A percentile compares a stretch with the other conserved stretches of the same genome.
Conservation (phyloP, 2,329 filamentous ascomycete genomes). For the Ascocoryne sarcoides region DNA sequence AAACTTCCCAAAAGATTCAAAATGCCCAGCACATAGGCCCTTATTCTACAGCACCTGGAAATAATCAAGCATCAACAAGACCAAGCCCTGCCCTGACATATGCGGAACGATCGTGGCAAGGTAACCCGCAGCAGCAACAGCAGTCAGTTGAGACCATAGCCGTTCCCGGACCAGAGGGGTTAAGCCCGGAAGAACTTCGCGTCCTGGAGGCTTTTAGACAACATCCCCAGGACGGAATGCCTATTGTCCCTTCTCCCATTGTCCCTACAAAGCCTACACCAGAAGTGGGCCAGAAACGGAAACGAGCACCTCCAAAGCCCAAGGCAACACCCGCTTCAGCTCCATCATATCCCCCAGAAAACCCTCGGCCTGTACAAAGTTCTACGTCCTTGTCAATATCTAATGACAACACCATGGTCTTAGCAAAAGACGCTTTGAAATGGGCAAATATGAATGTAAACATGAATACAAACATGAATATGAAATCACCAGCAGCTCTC, state of each 20-base stretch:
- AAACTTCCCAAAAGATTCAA: conserved; percentile 9
- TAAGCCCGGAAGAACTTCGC: conserved; percentile 28
- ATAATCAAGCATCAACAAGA: conserved; percentile 15
- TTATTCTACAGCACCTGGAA: conserved; percentile 28
- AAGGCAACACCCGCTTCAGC: conserved; percentile 13
- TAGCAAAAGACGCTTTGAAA: conserved; percentile 21
- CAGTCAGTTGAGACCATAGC: background rate
- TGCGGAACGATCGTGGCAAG: conserved; percentile 19
- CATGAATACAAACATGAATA: too few relatives aligned
- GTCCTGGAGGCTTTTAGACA: conserved; percentile 27
- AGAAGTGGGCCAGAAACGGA: conserved; percentile 19
- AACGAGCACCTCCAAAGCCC: conserved; percentile 21
- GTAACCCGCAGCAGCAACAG: conserved; percentile 9
- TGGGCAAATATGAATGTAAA: conserved; percentile 21
- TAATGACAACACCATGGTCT: conserved; percentile 11
- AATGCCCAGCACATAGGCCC: conserved; percentile 1
- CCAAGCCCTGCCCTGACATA: conserved; percentile 14
- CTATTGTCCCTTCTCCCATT: conserved; percentile 15
- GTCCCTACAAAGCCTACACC: conserved; percentile 13
- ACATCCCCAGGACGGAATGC: conserved; percentile 13
- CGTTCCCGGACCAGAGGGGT: conserved; percentile 15
- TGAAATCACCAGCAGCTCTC: too few relatives aligned
- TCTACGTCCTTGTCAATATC: conserved; percentile 6
- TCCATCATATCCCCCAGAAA: conserved; percentile 8
- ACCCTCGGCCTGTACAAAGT: conserved; percentile 6